These are phyloP conservation scores for Flammula alnicola DNA, from an alignment of 1,284 basidiomycete species.

Conservation along the genomic window DNA sequence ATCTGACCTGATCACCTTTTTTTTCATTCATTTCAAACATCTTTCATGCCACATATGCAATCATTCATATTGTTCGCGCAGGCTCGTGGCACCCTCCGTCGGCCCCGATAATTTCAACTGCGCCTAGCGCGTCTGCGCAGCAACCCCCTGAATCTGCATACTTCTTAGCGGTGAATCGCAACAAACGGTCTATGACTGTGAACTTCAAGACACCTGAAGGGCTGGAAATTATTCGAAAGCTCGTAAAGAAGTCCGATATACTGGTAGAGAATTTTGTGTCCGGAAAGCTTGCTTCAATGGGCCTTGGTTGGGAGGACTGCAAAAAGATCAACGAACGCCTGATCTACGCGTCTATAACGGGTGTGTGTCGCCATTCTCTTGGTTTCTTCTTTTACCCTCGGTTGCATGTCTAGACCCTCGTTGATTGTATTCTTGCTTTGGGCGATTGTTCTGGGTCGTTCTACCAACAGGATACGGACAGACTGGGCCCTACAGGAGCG, in stretches of 20 bases:
- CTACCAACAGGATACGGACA: conserved; percentile 94
- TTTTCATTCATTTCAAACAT: conserved; percentile 9
- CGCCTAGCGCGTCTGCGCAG: conserved; percentile 57
- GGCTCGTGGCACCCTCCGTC: conserved; percentile 84
- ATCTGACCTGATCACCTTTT: background rate
- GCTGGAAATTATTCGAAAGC: conserved; percentile 74
- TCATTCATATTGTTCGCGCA: conserved; percentile 30
- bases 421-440: background rate
- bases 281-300: conserved; percentile 85
- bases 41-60: background rate
- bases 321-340: conserved; percentile 79
- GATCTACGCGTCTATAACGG: conserved; percentile 91
- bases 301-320: conserved; percentile 87
- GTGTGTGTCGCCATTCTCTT: conserved; percentile 50
- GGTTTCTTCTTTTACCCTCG: conserved; percentile 7
- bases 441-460: conserved; percentile 1
- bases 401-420: background rate
- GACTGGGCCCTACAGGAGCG: conserved; percentile 84
- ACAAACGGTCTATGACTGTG: conserved; percentile 85
- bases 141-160: conserved; percentile 93
- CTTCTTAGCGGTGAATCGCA: conserved; percentile 88
- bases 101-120: conserved; percentile 59
- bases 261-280: conserved; percentile 88
- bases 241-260: conserved; percentile 82
- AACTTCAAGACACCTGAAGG: conserved; percentile 87